Percentiles rank a stretch among this genome's conserved stretches.
Conservation (phyloP, 352 stramenopile species). For the Pythium angustatum region DNA sequence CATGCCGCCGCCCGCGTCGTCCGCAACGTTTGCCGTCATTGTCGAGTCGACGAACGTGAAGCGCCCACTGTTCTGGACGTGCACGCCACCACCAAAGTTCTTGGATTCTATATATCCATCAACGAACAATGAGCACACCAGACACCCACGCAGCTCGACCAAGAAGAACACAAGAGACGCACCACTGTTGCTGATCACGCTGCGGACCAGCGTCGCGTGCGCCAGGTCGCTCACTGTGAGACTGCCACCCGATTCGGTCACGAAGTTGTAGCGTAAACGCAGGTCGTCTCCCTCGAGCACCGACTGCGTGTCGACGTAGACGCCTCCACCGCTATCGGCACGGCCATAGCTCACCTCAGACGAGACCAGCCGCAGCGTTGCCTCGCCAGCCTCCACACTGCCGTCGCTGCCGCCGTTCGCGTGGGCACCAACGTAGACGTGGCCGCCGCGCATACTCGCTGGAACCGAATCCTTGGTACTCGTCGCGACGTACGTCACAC, state of each 20-base stretch:
- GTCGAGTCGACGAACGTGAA: constrained; percentile 29
- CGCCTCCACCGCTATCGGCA: constrained; percentile 48
- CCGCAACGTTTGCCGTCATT: constrained; percentile 47
- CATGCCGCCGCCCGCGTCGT: constrained; percentile 60
- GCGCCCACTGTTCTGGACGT: constrained; percentile 37
- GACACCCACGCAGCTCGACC: too few species aligned
- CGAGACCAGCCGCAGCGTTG: not conserved
- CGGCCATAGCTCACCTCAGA: constrained; percentile 36
- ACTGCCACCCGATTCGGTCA: constrained; percentile 49
- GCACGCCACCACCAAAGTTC: constrained; percentile 55
- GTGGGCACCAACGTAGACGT: constrained; percentile 36
- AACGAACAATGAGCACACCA: too few species aligned
- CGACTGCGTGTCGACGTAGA: constrained; percentile 35
- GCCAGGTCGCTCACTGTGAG: constrained; percentile 38
- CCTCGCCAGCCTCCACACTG: constrained; percentile 14
- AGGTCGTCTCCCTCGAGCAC: constrained; percentile 29
- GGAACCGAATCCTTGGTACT: not conserved
- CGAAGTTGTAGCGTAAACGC: constrained; percentile 41
- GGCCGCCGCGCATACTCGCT: constrained; percentile 27
- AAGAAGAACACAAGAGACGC: constrained; percentile 15
- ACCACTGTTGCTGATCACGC: constrained; percentile 44
- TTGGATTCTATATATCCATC: constrained; percentile 36
- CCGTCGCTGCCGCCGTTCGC: constrained; percentile 2
- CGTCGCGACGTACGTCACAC: not conserved
- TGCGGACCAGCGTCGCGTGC: constrained; percentile 30